phyloP scores from a whole-genome alignment of 257 asterid genomes.

The Scutellaria galericulata region DNA sequence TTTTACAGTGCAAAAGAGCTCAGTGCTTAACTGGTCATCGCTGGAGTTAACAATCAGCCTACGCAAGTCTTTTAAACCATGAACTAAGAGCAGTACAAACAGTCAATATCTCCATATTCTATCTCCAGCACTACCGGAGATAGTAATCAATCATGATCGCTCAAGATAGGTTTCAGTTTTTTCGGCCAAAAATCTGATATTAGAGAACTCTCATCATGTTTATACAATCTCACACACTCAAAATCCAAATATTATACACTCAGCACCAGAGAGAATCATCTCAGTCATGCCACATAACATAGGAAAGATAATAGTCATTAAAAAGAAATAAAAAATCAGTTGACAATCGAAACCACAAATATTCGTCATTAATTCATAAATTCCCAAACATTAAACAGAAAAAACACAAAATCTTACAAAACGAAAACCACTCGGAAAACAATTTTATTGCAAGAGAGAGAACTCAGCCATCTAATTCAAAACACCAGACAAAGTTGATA shows the following conservation, averaged over 20 bases:
- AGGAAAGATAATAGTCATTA: neutral
- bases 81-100: conserved; percentile 1
- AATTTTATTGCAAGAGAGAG: neutral
- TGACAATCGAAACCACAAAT: neutral
- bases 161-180: neutral
- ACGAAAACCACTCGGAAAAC: neutral
- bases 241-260: neutral
- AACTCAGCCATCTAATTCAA: conserved; percentile 17
- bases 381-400: neutral
- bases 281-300: conserved; percentile 1
- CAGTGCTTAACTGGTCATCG: conserved; percentile 6
- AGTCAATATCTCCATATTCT: neutral
- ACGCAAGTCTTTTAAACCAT: neutral
- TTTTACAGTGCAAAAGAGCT: conserved; percentile 16
- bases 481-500: neutral
- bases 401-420: neutral
- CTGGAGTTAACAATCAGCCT: conserved; percentile 1
- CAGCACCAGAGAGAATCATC: neutral
- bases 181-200: conserved; percentile 21
- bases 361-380: neutral
- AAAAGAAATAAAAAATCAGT: neutral
- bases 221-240: neutral
- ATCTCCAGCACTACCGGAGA: neutral
- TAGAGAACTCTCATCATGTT: neutral
- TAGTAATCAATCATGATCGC: too few species aligned